A percentile compares a stretch with the other conserved stretches of the same genome.
These are phyloP conservation scores for Gaeumannomyces sp. DNA, from an alignment of 2,329 filamentous ascomycete species.

Conservation along the genomic window DNA sequence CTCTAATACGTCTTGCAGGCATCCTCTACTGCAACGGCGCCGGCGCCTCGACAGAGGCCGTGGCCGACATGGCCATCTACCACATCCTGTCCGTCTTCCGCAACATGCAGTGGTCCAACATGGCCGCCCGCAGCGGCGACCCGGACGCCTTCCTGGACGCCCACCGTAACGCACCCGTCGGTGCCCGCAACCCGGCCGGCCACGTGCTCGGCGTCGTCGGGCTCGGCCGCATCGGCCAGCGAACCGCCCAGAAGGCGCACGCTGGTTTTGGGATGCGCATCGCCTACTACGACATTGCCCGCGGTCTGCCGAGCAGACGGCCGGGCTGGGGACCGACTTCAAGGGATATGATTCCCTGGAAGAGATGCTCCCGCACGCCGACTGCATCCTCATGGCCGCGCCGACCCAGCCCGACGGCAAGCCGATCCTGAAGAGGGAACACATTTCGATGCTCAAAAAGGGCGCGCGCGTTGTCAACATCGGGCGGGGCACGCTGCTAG, in stretches of 20 bases:
- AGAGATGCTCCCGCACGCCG: slow-evolving; percentile 37
- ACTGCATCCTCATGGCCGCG: slow-evolving; percentile 46
- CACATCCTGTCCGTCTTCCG: slow-evolving; percentile 43
- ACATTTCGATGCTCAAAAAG: slow-evolving; percentile 41
- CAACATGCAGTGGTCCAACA: slow-evolving; percentile 40
- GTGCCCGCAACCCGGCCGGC: slow-evolving; percentile 40
- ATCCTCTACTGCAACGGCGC: slow-evolving; percentile 41
- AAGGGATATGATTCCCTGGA: slow-evolving; percentile 31
- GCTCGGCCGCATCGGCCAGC: slow-evolving; percentile 48
- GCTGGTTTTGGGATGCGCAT: slow-evolving; percentile 52
- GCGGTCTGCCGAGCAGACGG: slow-evolving; percentile 34
- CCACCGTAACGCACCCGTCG: not conserved
- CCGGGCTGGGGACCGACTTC: slow-evolving; percentile 33
- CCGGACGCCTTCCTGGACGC: slow-evolving; percentile 13
- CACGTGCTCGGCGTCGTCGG: slow-evolving; percentile 53
- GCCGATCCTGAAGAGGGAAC: slow-evolving; percentile 30
- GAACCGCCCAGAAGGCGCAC: slow-evolving; percentile 48
- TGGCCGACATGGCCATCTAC: slow-evolving; percentile 36
- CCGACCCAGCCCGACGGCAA: slow-evolving; percentile 24
- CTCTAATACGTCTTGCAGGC: not conserved
- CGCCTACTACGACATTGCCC: slow-evolving; percentile 43
- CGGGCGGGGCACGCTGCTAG: slow-evolving; percentile 45
- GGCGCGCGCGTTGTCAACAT: slow-evolving; percentile 50
- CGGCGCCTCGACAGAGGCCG: slow-evolving; percentile 35
- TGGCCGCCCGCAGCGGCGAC: slow-evolving; percentile 38